Evolutionary conservation across 2,329 filamentous ascomycete genomes (phyloP).

Genomic region (Cyanodermella asteris): DNA sequence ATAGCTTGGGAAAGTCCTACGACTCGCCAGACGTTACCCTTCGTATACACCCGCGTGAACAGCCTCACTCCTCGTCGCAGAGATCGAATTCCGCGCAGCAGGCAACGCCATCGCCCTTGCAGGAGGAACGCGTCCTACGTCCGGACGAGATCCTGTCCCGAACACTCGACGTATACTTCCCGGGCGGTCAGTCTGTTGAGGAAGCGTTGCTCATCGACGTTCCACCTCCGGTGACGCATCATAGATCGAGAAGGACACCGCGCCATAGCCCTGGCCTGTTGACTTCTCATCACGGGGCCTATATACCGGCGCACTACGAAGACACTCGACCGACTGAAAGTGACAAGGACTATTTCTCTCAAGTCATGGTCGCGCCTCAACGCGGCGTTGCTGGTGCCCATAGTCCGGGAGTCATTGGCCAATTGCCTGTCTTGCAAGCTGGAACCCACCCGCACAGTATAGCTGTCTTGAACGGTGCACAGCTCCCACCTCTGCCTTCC

Average conservation of each 20-base stretch:
- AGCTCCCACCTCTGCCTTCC: slow-evolving; percentile 60
- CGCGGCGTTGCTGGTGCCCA: slow-evolving; percentile 25
- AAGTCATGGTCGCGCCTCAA: no score
- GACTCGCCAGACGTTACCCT: slow-evolving; percentile 78
- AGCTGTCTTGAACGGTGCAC: slow-evolving; percentile 57
- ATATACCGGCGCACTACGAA: no score
- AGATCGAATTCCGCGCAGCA: no score
- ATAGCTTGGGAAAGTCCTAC: slow-evolving; percentile 71
- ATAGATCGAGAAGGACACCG: slow-evolving; percentile 51
- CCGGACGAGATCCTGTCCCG: slow-evolving; percentile 69
- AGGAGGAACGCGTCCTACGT: slow-evolving; percentile 54
- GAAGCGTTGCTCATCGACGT: slow-evolving; percentile 86
- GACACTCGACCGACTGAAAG: slow-evolving; percentile 44
- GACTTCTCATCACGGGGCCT: slow-evolving; percentile 30
- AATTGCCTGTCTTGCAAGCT: no score
- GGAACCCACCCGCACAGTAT: slow-evolving; percentile 41
- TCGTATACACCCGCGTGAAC: slow-evolving; percentile 51
- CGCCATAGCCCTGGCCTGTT: slow-evolving; percentile 50
- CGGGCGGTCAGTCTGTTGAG: slow-evolving; percentile 60
- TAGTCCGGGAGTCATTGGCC: no score
- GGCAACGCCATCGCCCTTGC: no score
- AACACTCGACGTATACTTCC: slow-evolving; percentile 62
- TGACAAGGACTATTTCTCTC: slow-evolving; percentile 66
- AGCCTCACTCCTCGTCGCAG: slow-evolving; percentile 20
- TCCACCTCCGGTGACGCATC: no score